Evolutionary conservation across 2,329 filamentous ascomycete species (phyloP), one percentile per base, ranked within the genome.

Genomic region (Neofusicoccum sp.): DNA sequence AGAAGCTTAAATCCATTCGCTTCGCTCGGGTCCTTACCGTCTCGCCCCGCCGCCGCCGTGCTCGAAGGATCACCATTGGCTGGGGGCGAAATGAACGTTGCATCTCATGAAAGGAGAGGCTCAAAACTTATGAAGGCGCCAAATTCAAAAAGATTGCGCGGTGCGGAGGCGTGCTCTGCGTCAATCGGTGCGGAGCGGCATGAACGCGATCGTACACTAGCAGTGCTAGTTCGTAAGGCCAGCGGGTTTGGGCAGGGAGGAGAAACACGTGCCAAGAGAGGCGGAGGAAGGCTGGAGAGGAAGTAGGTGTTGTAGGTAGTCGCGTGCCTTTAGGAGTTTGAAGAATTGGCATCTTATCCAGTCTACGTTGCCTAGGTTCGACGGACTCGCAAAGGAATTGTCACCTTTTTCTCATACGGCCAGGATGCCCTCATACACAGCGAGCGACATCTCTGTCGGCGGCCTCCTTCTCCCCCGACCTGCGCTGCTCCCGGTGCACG

Each of bases 1-100:
- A 22, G 14, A 58, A 58, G 54, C 54, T 58, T 58, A 58, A 50
- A 34, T 45, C 22, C 28, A 43, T 45, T 22, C 54, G n/a, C 22
- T 37, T 47, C 22, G 22, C 22, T 22, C 54, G 54, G 54, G 31
- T 58, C 37, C 54, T 41, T 44, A 33, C 12, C 48, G 39, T 39
- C 36, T 58, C 43, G 54, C 54, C 41, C 29, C 41, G 54, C n/a
- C 31, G 31, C 54, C 29, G 54, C 12, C 41, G 16, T 6, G 22
- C 22, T 22, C 36, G 8, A 6, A 12, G 29, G 3, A 22, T 36
- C 33, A 2, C 22, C 29, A 58, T 58, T 58, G 54, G 41, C 54
- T 45, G 31, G 6, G 11, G 16, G 12, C 28, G 12, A 47, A 58
- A 58, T 34, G 41, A 45, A 9, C 39, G 14, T 16, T 29, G n/a